Base-by-base conservation (phyloP, 495 filamentous ascomycete species). In the Tuber melanosporum region DNA sequence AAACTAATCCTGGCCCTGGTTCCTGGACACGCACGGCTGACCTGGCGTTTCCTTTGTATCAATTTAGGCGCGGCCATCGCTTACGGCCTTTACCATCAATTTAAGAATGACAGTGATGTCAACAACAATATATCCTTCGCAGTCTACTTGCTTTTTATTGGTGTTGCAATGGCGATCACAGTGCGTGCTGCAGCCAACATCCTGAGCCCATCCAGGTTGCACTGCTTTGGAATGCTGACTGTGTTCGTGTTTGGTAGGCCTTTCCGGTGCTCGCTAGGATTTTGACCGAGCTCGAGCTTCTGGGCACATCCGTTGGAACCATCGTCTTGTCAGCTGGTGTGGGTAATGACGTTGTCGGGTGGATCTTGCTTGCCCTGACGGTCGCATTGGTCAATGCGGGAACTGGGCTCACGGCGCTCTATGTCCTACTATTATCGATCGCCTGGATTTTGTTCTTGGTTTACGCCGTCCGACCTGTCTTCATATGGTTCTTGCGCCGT, bases 221-320 rank as follows among this genome's bases (percentile, higher is more conserved):
- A 74, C 19, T 36, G 71, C 71, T 49, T 45, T 26, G 41, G n/a
- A 10, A 47, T 19, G 41, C 46, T 75, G 66, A 70, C 71, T 44
- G 15, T 41, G 32, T 77, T 76, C 52, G 77, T 66, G 45, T 73
- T 45, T 77, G 36, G 26, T 75, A 91, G 87, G 95, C 95, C 45
- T 99, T 99, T 82, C 95, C 95, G 0, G 95, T 99, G 1, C 89
- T 98, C 39, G 97, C 95, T 82, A 92, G 95, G 77, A 99, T 99
- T 76, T 86, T 99, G 76, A 94, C 93, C 9, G 95, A 98, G 85
- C 87, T 98, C 78, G 97, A 98, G 78, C 86, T 99, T 71, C 89
- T 99, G 20, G 86, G 88, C 49, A 95, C 93, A 3, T 87, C 91
- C 14, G 95, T 98, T 22, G 95, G 95, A 77, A 89, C 97, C 45